These are phyloP conservation scores for Jatropha multifida DNA, from an alignment of 441 rosid species.

Conservation along the genomic window DNA sequence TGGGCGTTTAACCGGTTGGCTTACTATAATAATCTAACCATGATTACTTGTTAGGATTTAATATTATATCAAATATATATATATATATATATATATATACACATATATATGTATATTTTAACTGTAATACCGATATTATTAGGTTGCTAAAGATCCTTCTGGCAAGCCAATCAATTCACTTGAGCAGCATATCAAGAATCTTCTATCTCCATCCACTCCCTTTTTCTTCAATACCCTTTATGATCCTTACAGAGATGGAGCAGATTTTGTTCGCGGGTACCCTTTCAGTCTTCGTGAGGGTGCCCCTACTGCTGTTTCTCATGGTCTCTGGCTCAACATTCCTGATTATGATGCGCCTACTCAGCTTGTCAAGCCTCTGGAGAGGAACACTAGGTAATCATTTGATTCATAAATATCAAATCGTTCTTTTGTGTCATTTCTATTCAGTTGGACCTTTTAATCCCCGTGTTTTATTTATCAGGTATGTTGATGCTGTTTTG, in stretches of 20 bases:
- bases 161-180: constrained; percentile 84
- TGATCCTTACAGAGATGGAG: constrained; percentile 85
- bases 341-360: constrained; percentile 98
- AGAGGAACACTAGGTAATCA: constrained; percentile 75
- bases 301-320: constrained; percentile 91
- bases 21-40: neutral
- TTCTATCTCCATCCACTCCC: constrained; percentile 82
- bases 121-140: neutral
- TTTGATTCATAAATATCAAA: neutral
- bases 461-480: constrained; percentile 19
- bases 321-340: constrained; percentile 98
- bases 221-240: constrained; percentile 94
- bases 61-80: neutral
- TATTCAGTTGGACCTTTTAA: neutral
- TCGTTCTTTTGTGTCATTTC: neutral
- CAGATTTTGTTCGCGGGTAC: constrained; percentile 96
- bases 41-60: neutral
- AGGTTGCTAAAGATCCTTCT: constrained; percentile 83
- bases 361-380: constrained; percentile 92
- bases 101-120: neutral
- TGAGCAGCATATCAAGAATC: constrained; percentile 88
- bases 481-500: constrained; percentile 92
- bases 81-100: too few species aligned
- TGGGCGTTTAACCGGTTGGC: neutral
- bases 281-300: constrained; percentile 97